These are phyloP conservation scores for Kwoniella dendrophila DNA, from an alignment of 768 basidiomycete genomes.

Conservation along the genomic window DNA sequence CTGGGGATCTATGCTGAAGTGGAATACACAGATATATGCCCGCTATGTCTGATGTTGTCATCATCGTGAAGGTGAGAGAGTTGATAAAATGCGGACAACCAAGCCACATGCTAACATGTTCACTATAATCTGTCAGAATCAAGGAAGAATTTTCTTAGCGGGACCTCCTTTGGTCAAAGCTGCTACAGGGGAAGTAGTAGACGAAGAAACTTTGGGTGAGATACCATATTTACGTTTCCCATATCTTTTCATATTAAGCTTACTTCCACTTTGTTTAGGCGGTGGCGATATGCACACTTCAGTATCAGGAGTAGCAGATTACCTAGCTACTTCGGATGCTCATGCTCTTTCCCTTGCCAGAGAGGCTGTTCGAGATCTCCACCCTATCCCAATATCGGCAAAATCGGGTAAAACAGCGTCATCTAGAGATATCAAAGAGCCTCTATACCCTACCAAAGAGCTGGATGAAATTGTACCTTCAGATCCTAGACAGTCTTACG, in stretches of 20 bases:
- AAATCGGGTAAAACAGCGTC: not conserved
- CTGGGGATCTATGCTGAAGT: not conserved
- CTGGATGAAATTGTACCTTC: slow-evolving; percentile 90
- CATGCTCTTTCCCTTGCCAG: slow-evolving; percentile 45
- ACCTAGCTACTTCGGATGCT: slow-evolving; percentile 41
- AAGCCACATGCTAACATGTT: not conserved
- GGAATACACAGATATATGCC: slow-evolving; percentile 63
- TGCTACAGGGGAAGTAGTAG: slow-evolving; percentile 88
- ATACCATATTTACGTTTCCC: slow-evolving; percentile 44
- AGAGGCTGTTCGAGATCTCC: slow-evolving; percentile 46
- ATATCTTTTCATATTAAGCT: not conserved
- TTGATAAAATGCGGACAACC: not conserved
- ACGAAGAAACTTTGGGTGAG: slow-evolving; percentile 81
- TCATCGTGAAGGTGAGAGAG: slow-evolving; percentile 44
- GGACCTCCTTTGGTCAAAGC: slow-evolving; percentile 94
- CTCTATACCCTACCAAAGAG: slow-evolving; percentile 76
- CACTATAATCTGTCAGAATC: too few species aligned
- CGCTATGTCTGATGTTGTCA: slow-evolving; percentile 87
- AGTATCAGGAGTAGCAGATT: slow-evolving; percentile 50
- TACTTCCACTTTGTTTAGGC: slow-evolving; percentile 18
- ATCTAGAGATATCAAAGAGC: slow-evolving; percentile 51
- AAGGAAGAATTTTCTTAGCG: slow-evolving; percentile 90
- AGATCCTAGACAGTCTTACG: slow-evolving; percentile 82
- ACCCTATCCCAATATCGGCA: slow-evolving; percentile 16
- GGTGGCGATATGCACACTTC: slow-evolving; percentile 53